Base-by-base conservation (phyloP, 2,329 filamentous ascomycete species). In the Pseudogymnoascus sp. region DNA sequence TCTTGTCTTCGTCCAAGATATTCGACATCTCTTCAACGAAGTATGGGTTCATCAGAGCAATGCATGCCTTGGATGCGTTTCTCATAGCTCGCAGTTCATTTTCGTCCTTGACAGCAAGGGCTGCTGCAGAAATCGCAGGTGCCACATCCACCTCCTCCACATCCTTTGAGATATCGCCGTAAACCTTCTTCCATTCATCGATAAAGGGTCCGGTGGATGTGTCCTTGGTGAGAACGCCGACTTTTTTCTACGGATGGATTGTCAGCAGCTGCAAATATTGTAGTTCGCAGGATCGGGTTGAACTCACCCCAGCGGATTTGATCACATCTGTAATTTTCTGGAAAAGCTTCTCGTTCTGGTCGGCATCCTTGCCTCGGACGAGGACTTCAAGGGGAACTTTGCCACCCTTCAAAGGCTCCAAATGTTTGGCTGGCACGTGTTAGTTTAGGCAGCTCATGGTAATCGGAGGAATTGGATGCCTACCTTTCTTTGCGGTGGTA, bases 1-100 rank as follows among this genome's bases (percentile, higher is more conserved):
- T 96, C 80, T 96, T 97, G 74, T 97, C 95, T 67, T 92, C 88
- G 71, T 99, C 94, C 63, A 99, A 84, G 60, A 97, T 88, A 68
- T 89, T 88, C 59, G 93, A 96, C 92, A 99, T 97, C 74, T 97
- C 92, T 72, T 99, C 94, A 66, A 99, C 87, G 74, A 97, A 97
- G 75, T 94, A 99, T 63, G 93, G 91, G 59, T 91, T 91, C 87
- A 97, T 95, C 63, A 97, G 80, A 63, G 92, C 92, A 66, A 95
- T 93, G 68, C 92, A 97, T 54, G 94, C 93, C 72, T 94, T 89
- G 61, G 94, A 94, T 4, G 93, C 92, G 68, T 93, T 95, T 71
- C 95, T 87, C 82, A 99, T 97, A 9, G 90, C 88, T 67, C 93
- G 90, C 82, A 99, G 80, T 76, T 99, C 94, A 70, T 87, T 89